A percentile compares a stretch with the other conserved stretches of the same genome.
Evolutionary conservation across 1,284 basidiomycete species (phyloP).

Genomic region (Rhodotorula sp.): DNA sequence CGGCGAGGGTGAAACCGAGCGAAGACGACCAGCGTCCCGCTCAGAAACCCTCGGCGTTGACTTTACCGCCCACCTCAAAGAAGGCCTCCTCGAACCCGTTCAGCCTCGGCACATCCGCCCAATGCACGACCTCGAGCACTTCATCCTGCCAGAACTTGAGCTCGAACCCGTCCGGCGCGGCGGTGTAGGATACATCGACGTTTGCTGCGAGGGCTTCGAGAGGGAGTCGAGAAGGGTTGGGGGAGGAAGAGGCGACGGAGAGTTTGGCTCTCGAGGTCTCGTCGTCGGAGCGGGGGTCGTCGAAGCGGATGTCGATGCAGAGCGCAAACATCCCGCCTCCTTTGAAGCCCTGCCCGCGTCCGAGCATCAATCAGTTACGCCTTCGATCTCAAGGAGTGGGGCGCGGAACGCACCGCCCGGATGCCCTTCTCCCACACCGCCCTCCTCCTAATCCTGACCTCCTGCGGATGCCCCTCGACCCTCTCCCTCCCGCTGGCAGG

Average conservation of each 20-base stretch:
- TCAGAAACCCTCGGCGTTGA: conserved; percentile 16
- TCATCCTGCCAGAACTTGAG: conserved; percentile 6
- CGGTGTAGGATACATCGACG: conserved; percentile 27
- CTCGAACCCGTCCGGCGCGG: conserved; percentile 26
- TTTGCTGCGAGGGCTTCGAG: conserved; percentile 19
- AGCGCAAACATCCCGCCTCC: conserved; percentile 18
- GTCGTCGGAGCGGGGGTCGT: conserved; percentile 18
- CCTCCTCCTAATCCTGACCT: conserved; percentile 12
- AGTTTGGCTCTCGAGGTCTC: background rate
- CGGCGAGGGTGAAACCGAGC: too few species aligned
- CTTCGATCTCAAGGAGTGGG: too few species aligned
- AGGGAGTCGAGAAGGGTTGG: conserved; percentile 18
- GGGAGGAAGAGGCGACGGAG: conserved; percentile 12
- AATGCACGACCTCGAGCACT: conserved; percentile 19
- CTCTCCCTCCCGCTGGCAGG: background rate
- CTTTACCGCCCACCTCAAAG: conserved; percentile 21
- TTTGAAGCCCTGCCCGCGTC: conserved; percentile 16
- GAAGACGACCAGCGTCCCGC: too few species aligned
- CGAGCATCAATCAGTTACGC: background rate
- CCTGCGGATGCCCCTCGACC: background rate
- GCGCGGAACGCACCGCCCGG: conserved; percentile 7
- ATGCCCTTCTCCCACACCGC: conserved; percentile 31
- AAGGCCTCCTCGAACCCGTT: conserved; percentile 28
- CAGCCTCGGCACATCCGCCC: conserved; percentile 27
- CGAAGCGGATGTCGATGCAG: conserved; percentile 11